Percentiles rank a stretch among this genome's conserved stretches.
These are phyloP conservation scores for Pachyrhizus erosus DNA, from an alignment of 306 rosid species.

Conservation along the genomic window DNA sequence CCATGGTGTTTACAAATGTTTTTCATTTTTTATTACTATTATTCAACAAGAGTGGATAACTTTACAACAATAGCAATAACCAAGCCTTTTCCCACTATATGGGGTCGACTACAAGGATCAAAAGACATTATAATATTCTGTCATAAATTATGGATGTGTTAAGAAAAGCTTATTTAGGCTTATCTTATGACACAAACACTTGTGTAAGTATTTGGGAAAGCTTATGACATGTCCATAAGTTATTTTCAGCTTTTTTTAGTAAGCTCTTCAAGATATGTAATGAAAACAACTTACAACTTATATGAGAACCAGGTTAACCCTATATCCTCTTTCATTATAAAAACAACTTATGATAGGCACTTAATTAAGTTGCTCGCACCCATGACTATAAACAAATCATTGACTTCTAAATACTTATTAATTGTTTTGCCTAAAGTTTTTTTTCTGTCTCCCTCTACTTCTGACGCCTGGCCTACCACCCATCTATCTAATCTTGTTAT, in stretches of 20 bases:
- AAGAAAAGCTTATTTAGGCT: not conserved
- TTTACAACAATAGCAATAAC: not conserved
- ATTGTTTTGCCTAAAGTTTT: not conserved
- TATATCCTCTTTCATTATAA: not conserved
- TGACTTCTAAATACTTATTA: not conserved
- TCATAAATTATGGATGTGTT: not conserved
- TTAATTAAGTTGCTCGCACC: not conserved
- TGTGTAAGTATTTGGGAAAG: not conserved
- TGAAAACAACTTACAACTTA: not conserved
- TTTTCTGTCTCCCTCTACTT: not conserved
- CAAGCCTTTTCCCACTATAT: not conserved
- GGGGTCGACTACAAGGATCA: not conserved
- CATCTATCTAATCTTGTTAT: not conserved
- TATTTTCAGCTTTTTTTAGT: not conserved
- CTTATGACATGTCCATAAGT: not conserved
- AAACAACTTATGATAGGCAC: not conserved
- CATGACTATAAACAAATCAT: not conserved
- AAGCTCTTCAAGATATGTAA: not conserved
- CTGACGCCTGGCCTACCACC: not conserved
- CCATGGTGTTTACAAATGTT: not conserved
- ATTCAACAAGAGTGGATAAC: constrained; percentile 2
- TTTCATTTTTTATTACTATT: not conserved
- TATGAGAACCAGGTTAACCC: not conserved
- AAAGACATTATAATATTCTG: not conserved
- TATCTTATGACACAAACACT: not conserved